Percentiles rank a stretch among this genome's conserved stretches.
phyloP scores from a whole-genome alignment of 305 asterid species.

The Ajuga reptans region DNA sequence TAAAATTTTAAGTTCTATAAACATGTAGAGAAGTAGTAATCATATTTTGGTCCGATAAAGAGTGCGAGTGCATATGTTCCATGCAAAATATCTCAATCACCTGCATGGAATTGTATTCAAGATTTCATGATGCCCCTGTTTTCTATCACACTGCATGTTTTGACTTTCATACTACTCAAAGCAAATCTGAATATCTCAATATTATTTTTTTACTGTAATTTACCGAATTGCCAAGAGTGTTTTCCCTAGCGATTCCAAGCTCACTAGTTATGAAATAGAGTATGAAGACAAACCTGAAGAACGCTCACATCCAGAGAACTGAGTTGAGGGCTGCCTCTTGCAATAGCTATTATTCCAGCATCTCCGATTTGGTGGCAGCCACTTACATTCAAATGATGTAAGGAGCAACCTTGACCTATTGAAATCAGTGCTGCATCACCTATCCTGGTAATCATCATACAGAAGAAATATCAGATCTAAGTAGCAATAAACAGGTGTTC shows the following conservation, averaged over 20 bases:
- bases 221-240: background rate
- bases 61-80: background rate
- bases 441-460: constrained; percentile 44
- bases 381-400: constrained; percentile 43
- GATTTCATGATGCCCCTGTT: background rate
- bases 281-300: constrained; percentile 55
- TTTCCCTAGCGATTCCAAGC: background rate
- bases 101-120: background rate
- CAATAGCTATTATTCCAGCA: constrained; percentile 75
- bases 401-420: constrained; percentile 67
- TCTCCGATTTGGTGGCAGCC: constrained; percentile 54
- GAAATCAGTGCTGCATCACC: constrained; percentile 69
- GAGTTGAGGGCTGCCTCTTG: constrained; percentile 77
- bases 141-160: background rate
- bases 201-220: background rate
- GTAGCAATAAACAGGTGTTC: background rate
- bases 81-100: background rate
- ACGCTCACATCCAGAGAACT: constrained; percentile 71
- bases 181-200: background rate
- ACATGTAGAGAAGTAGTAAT: background rate
- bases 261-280: constrained; percentile 1
- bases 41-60: background rate
- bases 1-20: background rate
- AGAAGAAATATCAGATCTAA: background rate
- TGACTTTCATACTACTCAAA: background rate